Conservation (phyloP, 768 basidiomycete genomes). For the Rhodotorula diobovata region DNA sequence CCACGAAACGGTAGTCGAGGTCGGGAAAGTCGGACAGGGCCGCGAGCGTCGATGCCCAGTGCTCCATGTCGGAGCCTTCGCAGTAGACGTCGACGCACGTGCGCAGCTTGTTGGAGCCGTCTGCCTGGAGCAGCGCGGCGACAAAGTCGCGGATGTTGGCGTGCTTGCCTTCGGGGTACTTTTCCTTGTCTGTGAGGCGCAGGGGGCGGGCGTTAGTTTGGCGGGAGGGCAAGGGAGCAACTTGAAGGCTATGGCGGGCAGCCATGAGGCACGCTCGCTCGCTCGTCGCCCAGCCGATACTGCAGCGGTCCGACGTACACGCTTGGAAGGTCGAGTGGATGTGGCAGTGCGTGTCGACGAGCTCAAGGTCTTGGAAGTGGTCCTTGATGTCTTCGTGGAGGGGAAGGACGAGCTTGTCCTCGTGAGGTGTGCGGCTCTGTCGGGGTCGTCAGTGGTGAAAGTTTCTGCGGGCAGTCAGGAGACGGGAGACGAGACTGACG, state of each 20-base stretch:
- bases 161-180: slow-evolving; percentile 59
- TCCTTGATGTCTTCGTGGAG: neutral
- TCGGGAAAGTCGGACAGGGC: slow-evolving; percentile 19
- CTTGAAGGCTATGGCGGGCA: neutral
- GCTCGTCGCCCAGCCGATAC: no score
- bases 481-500: neutral
- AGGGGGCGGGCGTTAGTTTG: neutral
- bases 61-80: slow-evolving; percentile 50
- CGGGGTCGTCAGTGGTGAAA: no score
- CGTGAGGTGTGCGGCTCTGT: slow-evolving; percentile 5
- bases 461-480: neutral
- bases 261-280: no score
- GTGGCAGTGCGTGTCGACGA: slow-evolving; percentile 83
- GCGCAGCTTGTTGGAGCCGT: neutral
- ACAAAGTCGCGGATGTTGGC: slow-evolving; percentile 66
- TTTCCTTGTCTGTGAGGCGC: slow-evolving; percentile 45
- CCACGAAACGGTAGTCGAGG: slow-evolving; percentile 74
- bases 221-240: no score
- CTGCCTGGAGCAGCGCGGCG: slow-evolving; percentile 54
- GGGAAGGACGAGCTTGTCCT: slow-evolving; percentile 13
- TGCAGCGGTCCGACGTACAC: slow-evolving; percentile 48
- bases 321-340: slow-evolving; percentile 65
- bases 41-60: slow-evolving; percentile 10
- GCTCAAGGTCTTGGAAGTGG: neutral
- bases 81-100: slow-evolving; percentile 80